Evolutionary conservation across 2,329 filamentous ascomycete species (phyloP), one percentile per base, ranked within the genome.

Genomic region (Stemphylium lycopersici): DNA sequence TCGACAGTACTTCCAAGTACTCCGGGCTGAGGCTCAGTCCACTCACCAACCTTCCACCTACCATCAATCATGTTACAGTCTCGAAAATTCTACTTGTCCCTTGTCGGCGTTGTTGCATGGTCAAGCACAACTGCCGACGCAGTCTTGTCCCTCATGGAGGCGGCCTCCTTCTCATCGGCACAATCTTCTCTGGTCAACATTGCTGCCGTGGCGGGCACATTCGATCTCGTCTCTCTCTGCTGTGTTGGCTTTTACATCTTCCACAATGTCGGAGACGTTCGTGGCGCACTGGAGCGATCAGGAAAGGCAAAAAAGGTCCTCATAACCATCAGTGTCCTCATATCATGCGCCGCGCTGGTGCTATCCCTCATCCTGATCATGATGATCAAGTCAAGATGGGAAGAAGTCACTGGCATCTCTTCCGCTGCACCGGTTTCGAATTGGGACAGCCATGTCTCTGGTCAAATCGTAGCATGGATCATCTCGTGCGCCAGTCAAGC

Each of bases 401-500:
- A 52, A 39, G 59, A 69, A 26, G 48, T 72, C 15, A 40, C 59
- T 18, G 48, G 46, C 6, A 45, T 42, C 7, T 53, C 56, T 5
- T 56, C 66, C 1, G 47, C 41, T 33, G 59, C 53, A 31, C 55
- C 59, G 12, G 55, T 67, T 15, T 59, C 50, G 3, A 44, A 62
- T 40, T 72, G 68, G 70, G 55, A 55, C 36, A 49, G 52, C 32
- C 52, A 58, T 29, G 63, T 77, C 34, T 62, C 73, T 29, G 69
- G 69, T 16, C 75, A 78, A 37, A 75, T 76, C 48, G 66, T 56
- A 15, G 49, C 72, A 5, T 76, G 73, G 72, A 56, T 58, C 8
- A 40, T 73, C 22, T 69, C 74, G 15, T 72, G 66, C 37, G 40
- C 68, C 33, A 60, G 61, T 26, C 73, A 76, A 44, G 49, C 66